Conservation (phyloP, 305 asterid genomes). For the Fraxinus sp. region DNA sequence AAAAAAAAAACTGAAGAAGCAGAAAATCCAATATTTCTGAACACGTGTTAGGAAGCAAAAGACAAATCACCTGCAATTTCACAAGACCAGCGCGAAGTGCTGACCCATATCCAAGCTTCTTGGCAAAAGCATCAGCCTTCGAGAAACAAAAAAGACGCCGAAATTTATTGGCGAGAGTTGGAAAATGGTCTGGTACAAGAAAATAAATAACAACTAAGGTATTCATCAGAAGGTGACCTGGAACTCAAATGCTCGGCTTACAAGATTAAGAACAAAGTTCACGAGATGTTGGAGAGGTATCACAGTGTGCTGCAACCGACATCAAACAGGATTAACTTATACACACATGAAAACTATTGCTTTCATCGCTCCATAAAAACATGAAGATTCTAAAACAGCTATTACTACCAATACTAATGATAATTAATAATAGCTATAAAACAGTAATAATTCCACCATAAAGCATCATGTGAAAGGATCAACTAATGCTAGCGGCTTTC, state of each 20-base stretch:
- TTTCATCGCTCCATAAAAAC: not conserved
- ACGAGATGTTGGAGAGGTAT: slow-evolving; percentile 91
- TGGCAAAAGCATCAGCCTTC: slow-evolving; percentile 94
- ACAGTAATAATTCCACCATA: not conserved
- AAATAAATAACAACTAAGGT: not conserved
- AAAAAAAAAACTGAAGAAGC: not conserved
- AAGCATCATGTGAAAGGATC: not conserved
- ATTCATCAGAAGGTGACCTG: slow-evolving; percentile 53
- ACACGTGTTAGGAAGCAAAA: not conserved
- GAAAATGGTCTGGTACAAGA: not conserved
- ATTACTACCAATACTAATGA: not conserved
- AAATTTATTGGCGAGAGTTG: not conserved
- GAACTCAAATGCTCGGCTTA: slow-evolving; percentile 93
- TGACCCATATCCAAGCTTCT: slow-evolving; percentile 78
- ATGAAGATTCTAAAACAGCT: not conserved
- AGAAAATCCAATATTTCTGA: not conserved
- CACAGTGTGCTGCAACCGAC: slow-evolving; percentile 83
- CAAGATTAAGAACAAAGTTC: slow-evolving; percentile 83
- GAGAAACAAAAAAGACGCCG: slow-evolving; percentile 20
- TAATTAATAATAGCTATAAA: not conserved
- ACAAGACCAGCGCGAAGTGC: slow-evolving; percentile 93
- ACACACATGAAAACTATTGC: not conserved
- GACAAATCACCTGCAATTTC: slow-evolving; percentile 71
- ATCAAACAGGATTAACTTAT: slow-evolving; percentile 19
- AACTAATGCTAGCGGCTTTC: not conserved